Base-by-base conservation (phyloP, 2,329 filamentous ascomycete genomes). In the Penicillium sp. region DNA sequence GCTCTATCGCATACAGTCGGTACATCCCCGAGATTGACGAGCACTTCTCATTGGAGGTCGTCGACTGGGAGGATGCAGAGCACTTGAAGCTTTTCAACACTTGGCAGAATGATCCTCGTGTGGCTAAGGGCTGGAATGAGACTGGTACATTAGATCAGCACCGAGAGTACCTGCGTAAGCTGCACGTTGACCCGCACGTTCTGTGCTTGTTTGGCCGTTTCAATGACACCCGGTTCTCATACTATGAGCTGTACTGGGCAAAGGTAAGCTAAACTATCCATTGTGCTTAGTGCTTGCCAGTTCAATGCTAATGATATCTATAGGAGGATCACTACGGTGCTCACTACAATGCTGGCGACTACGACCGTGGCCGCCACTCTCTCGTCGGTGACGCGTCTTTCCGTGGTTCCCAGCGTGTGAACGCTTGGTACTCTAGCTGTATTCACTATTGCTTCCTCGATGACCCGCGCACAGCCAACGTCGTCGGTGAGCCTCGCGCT, bases 21-120 rank as follows among this genome's bases (percentile, higher is more conserved):
- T 93, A 87, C 78, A 87, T 93, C 59, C 89, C 89, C 8, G 86
- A 92, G 67, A 79, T 93, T 41, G 79, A 85, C 59, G 87, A 93
- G 78, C 88, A 85, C 62, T 93, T 93, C 72, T 90, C 87, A 58
- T 89, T 93, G 79, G 80, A 89, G n/a, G 86, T 85, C 11, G 80
- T 93, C 1, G 87, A 93, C 71, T 90, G 84, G 74, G 68, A 80
- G 31, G 78, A 90, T 66, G 69, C 77, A 1, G 80, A 84, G 65
- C 89, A 93, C 73, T 75, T 93, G 50, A 75, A 79, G 16, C 79
- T 91, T 5, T 93, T 93, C 79, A 86, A 92, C 74, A 81, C 80
- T 55, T 93, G 90, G 90, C 90, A 92, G 75, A 93, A 93, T 68
- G 90, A 93, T 69, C 90, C 90, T 52, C 87, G 90, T 50, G 90